Conservation (phyloP, 1,284 basidiomycete species). For the Singerocomus rubriflavus region DNA sequence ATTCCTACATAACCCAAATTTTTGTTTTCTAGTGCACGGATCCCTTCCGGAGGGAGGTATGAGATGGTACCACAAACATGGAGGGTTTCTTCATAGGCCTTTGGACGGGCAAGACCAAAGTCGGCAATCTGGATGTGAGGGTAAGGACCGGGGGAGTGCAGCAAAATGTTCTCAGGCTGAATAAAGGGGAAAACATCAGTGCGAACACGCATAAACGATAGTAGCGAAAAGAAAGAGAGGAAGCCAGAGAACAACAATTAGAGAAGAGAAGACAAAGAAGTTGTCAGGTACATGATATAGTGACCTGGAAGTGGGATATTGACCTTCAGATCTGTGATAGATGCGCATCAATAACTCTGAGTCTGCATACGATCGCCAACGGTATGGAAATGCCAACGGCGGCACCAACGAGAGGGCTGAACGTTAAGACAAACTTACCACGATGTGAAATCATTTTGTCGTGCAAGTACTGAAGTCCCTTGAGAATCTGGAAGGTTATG, state of each 20-base stretch:
- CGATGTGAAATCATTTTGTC: conserved; percentile 74
- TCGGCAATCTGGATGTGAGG: conserved; percentile 83
- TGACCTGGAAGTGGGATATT: conserved; percentile 4
- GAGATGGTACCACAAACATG: conserved; percentile 81
- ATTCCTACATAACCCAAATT: conserved; percentile 72
- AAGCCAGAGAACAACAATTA: background rate
- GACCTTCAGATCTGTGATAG: conserved; percentile 68
- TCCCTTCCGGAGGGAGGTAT: conserved; percentile 82
- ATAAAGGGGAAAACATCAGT: background rate
- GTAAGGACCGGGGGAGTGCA: conserved; percentile 71
- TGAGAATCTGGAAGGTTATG: conserved; percentile 76
- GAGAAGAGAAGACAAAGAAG: background rate
- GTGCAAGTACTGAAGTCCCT: conserved; percentile 74
- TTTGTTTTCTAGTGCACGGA: conserved; percentile 70
- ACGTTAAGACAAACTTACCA: conserved; percentile 41
- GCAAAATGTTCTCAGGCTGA: conserved; percentile 83
- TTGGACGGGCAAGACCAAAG: conserved; percentile 82
- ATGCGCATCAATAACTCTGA: conserved; percentile 1
- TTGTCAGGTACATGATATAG: conserved; percentile 1
- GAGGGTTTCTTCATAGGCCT: conserved; percentile 72
- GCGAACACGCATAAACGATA: background rate
- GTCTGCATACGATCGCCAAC: background rate
- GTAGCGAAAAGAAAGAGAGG: background rate
- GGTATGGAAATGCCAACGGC: background rate
- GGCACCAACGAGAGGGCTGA: background rate